Conservation (phyloP, 2,329 filamentous ascomycete genomes). For the Trichoderma lentiforme region DNA sequence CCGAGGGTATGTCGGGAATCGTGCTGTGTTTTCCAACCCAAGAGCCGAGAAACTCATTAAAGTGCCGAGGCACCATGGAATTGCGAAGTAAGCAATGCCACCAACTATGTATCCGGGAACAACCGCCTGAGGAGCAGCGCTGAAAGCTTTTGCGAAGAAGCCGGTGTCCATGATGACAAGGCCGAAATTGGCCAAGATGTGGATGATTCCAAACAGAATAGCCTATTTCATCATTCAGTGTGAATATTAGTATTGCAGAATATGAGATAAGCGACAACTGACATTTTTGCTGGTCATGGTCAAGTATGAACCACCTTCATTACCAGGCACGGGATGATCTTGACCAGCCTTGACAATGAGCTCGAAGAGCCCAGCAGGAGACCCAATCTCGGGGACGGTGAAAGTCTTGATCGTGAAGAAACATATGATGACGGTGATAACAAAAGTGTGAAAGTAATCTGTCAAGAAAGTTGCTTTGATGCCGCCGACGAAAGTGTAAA, state of each 20-base stretch:
- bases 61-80: conserved; percentile 52
- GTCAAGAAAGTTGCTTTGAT: conserved; percentile 45
- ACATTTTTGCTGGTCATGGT: conserved; percentile 54
- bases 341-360: conserved; percentile 44
- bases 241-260: not conserved
- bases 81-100: conserved; percentile 51
- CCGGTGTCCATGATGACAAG: conserved; percentile 51
- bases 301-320: conserved; percentile 51
- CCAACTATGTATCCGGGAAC: conserved; percentile 53
- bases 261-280: conserved; percentile 12
- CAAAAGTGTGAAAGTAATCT: conserved; percentile 53
- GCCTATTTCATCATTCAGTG: conserved; percentile 29
- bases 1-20: conserved; percentile 53
- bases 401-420: conserved; percentile 47
- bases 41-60: conserved; percentile 48
- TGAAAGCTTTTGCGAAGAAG: conserved; percentile 40
- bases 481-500: conserved; percentile 40
- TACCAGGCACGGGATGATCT: conserved; percentile 47
- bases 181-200: conserved; percentile 48
- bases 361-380: conserved; percentile 47
- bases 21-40: conserved; percentile 43
- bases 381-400: conserved; percentile 45
- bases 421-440: conserved; percentile 51
- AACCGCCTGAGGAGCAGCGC: conserved; percentile 43
- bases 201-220: conserved; percentile 49